Evolutionary conservation across 1,284 basidiomycete species (phyloP).

Genomic region (Tylopilus sp.): DNA sequence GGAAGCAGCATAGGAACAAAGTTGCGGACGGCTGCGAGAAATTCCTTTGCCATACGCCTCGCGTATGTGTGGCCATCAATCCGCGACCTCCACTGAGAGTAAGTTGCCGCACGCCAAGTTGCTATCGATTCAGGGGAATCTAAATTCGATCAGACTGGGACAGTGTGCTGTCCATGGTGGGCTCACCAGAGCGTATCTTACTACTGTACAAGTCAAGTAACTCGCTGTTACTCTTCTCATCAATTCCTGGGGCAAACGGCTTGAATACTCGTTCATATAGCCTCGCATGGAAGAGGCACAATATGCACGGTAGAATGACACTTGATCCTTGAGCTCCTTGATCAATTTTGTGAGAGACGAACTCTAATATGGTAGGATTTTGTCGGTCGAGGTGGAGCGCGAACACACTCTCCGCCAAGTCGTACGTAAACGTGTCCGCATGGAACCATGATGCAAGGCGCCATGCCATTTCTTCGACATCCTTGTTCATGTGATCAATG

Average conservation of each 20-base stretch:
- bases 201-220: not conserved
- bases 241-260: not conserved
- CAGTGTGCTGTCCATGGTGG: not conserved
- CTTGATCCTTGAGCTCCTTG: not conserved
- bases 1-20: not conserved
- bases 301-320: not conserved
- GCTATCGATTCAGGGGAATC: not conserved
- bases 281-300: not conserved
- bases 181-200: not conserved
- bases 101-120: too few species aligned
- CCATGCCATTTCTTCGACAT: not conserved
- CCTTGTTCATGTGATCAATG: not conserved
- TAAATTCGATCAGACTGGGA: not conserved
- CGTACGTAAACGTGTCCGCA: not conserved
- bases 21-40: not conserved
- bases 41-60: not conserved
- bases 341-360: not conserved
- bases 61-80: not conserved
- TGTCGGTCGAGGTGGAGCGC: not conserved
- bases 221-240: not conserved
- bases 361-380: not conserved
- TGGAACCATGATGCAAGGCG: not conserved
- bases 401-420: not conserved
- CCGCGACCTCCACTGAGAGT: not conserved
- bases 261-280: not conserved